Conservation (phyloP, 306 rosid species). For the Casuarina equisetifolia region DNA sequence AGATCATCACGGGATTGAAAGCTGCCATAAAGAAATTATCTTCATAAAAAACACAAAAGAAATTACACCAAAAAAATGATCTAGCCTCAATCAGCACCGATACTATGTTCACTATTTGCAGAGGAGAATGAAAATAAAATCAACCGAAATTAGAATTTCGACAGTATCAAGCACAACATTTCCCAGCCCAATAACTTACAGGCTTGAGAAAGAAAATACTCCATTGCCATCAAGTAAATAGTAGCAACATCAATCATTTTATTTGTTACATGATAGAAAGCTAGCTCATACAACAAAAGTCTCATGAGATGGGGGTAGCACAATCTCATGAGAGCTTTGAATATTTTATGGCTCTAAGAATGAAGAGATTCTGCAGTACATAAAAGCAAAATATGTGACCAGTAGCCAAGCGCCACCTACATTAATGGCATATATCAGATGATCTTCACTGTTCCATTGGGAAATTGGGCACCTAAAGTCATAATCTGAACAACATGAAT, state of each 20-base stretch:
- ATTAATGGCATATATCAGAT: background rate
- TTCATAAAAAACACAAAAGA: constrained; percentile 4
- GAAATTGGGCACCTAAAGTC: background rate
- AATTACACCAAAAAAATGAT: constrained; percentile 9
- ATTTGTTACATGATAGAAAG: background rate
- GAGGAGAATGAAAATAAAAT: background rate
- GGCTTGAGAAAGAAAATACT: background rate
- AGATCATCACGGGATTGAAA: constrained; percentile 30
- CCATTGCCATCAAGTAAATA: background rate
- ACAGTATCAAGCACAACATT: no score
- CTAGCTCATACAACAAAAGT: constrained; percentile 3
- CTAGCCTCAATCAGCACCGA: background rate
- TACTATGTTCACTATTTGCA: background rate
- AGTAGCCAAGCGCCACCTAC: background rate
- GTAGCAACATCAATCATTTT: background rate
- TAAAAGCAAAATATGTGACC: background rate
- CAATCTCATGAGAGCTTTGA: background rate
- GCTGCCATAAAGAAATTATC: constrained; percentile 24
- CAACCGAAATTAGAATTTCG: background rate
- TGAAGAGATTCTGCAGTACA: background rate
- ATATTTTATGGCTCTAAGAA: background rate
- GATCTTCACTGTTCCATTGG: background rate
- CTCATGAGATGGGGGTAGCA: background rate
- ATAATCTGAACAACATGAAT: background rate
- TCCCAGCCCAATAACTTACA: background rate